These are phyloP conservation scores for Irpex rosettiformis DNA, from an alignment of 1,284 basidiomycete genomes.

Conservation along the genomic window DNA sequence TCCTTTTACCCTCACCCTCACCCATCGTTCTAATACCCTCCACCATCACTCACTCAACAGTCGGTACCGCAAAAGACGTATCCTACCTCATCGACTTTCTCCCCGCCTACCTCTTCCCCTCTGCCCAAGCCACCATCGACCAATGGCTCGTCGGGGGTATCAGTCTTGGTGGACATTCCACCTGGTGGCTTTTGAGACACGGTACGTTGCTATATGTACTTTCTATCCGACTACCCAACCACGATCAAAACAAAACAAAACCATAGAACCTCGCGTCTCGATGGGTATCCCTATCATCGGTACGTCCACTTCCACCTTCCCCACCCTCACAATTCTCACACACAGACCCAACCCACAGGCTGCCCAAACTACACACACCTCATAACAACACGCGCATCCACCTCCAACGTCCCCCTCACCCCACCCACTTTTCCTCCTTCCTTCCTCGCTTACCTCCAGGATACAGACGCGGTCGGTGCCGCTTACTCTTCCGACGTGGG, in stretches of 20 bases:
- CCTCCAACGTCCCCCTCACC: not conserved
- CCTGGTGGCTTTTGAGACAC: conserved; percentile 64
- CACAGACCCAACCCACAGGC: not conserved
- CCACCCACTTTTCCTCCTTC: not conserved
- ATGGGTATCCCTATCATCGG: conserved; percentile 8
- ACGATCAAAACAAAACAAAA: too few species aligned
- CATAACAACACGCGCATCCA: not conserved
- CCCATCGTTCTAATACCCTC: too few species aligned
- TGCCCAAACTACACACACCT: conserved; percentile 1
- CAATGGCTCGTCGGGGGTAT: conserved; percentile 72
- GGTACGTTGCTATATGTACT: conserved; percentile 41
- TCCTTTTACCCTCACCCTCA: too few species aligned
- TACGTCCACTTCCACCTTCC: not conserved
- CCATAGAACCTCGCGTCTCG: conserved; percentile 5
- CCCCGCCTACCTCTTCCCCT: conserved; percentile 73
- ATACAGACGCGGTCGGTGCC: not conserved
- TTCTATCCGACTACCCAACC: too few species aligned
- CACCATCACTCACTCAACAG: too few species aligned
- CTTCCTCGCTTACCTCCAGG: not conserved
- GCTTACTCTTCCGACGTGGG: not conserved
- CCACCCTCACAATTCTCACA: not conserved
- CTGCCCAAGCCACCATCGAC: conserved; percentile 57
- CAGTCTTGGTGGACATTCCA: conserved; percentile 75
- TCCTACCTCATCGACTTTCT: conserved; percentile 82
- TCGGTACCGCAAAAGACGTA: conserved; percentile 74